Evolutionary conservation across 176 grass and related monocot genomes (phyloP), one percentile per base, ranked within the genome.

Genomic region (Lolium perenne): DNA sequence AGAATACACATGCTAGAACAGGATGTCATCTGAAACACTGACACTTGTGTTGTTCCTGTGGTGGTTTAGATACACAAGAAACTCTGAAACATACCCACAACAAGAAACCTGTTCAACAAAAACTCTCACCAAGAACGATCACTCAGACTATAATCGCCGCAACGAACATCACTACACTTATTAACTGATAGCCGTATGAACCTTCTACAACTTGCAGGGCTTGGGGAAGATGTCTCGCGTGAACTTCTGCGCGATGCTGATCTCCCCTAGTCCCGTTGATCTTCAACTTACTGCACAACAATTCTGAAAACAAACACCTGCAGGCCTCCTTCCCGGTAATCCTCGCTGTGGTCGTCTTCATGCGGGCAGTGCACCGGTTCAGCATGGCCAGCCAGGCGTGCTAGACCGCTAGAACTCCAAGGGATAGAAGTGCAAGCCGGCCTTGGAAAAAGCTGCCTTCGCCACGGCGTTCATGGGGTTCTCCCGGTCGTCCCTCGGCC

Each of bases 201-300:
- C 74, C 14, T 60, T 67, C 89, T 88, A 94, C 74, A 97, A 85
- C 68, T 97, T 97, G 0, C 91, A 82, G 58, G 29, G 29, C 29
- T 29, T 29, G 29, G 29, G 93, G 80, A 97, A 97, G 81, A 97
- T 97, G 65, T 95, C 91, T 59, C 85, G 95, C 4, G 91, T 97
- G 80, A 97, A 97, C 79, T 95, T 95, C 85, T 93, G 89, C 1
- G 91, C 91, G 3, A 93, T 91, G 64, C 53, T 86, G 12, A 93
- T 95, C 91, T 95, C 77, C 95, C 95, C 86, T 95, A 29, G 29
- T 29, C 29, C 29, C 29, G 29, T 41, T 98, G 65, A 93, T 98
- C 87, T 95, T 95, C 79, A 98, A 1, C 38, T 70, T 82, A 26
- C 48, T 82, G 64, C 29, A 4, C 6, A 50, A 3, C 48, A 50